Evolutionary conservation across 495 filamentous ascomycete genomes (phyloP).

Genomic region (Neurospora sublineolata): DNA sequence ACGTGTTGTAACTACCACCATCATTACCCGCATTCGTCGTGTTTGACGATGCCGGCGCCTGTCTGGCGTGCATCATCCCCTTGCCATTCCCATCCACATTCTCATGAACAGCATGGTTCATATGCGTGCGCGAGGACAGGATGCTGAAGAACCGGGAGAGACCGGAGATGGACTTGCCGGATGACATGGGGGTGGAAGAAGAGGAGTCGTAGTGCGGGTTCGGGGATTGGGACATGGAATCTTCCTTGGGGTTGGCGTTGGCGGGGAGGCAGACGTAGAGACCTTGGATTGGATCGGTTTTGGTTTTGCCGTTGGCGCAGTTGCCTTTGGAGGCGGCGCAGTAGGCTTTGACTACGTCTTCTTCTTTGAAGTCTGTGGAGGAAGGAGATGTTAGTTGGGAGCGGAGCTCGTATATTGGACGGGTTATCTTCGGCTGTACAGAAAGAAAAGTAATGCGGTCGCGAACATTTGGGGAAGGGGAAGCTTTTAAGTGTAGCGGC

Average conservation of each 20-base stretch:
- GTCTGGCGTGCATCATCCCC: neutral
- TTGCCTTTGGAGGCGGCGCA: conserved; percentile 26
- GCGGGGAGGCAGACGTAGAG: conserved; percentile 31
- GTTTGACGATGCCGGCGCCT: neutral
- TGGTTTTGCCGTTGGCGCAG: conserved; percentile 25
- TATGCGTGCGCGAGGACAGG: neutral
- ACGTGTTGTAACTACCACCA: conserved; percentile 1
- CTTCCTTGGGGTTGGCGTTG: conserved; percentile 10
- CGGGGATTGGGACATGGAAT: neutral
- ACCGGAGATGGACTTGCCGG: neutral
- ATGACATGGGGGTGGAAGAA: neutral
- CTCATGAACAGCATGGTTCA: neutral
- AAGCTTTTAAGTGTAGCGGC: too few relatives aligned
- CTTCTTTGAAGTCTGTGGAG: conserved; percentile 22
- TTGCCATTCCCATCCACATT: neutral
- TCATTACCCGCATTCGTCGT: neutral
- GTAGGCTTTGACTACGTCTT: conserved; percentile 31
- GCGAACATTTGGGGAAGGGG: neutral
- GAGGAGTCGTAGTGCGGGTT: neutral
- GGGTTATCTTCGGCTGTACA: neutral
- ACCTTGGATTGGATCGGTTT: conserved; percentile 27
- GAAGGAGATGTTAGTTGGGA: neutral
- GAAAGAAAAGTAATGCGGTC: neutral
- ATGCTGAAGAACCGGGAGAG: neutral
- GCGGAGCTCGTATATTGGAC: neutral